Evolutionary conservation across 352 stramenopile species (phyloP).

Genomic region (Phytophthora pluvialis): DNA sequence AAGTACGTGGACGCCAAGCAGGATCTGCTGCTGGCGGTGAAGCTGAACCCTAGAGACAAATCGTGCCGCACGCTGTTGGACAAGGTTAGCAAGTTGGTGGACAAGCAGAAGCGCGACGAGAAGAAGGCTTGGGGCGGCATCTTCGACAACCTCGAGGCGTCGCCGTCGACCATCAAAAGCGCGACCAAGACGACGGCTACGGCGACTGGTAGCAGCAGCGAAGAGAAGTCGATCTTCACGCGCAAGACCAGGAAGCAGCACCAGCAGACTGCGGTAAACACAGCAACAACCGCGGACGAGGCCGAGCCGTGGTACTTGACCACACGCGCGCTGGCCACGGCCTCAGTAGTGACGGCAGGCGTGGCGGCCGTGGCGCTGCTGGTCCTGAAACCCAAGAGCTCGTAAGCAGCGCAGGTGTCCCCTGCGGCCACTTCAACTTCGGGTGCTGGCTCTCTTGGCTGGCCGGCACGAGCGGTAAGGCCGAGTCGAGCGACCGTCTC

Average conservation of each 20-base stretch:
- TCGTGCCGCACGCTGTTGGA: conserved; percentile 80
- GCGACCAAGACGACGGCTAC: conserved; percentile 21
- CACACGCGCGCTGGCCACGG: conserved; percentile 59
- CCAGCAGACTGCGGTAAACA: conserved; percentile 15
- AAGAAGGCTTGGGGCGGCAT: conserved; percentile 85
- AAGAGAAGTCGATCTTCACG: conserved; percentile 77
- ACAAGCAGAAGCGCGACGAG: conserved; percentile 79
- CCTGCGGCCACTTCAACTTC: conserved; percentile 27
- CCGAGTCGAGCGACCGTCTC: conserved; percentile 23
- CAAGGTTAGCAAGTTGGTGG: conserved; percentile 69
- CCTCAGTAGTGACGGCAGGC: conserved; percentile 73
- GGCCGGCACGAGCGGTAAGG: conserved; percentile 10
- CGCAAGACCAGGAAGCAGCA: conserved; percentile 60
- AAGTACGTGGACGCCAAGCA: conserved; percentile 80
- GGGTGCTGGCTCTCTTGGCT: conserved; percentile 27
- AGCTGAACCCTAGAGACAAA: conserved; percentile 85
- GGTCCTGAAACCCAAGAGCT: conserved; percentile 64
- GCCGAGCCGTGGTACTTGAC: conserved; percentile 69
- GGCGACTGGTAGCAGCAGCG: conserved; percentile 21
- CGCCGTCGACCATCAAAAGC: conserved; percentile 32
- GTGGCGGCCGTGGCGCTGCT: conserved; percentile 69
- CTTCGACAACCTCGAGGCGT: conserved; percentile 60
- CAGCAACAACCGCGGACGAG: conserved; percentile 8
- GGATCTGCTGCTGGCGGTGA: conserved; percentile 79
- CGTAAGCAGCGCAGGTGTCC: conserved; percentile 31